A percentile compares a stretch with the other conserved stretches of the same genome.
Evolutionary conservation across 768 basidiomycete species (phyloP).

Genomic region (Lactifluus echinatus): DNA sequence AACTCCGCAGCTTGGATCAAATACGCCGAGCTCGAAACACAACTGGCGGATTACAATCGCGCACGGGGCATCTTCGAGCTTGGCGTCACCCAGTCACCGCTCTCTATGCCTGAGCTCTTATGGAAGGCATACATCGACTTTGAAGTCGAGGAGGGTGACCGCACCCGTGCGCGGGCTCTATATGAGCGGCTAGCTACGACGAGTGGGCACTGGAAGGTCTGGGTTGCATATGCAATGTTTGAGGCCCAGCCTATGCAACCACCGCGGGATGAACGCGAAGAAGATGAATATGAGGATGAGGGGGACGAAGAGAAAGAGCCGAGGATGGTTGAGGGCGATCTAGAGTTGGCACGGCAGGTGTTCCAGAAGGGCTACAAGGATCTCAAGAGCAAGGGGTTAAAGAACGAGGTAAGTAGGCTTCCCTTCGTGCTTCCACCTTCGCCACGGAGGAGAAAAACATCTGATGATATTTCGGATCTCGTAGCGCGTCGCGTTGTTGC

Average conservation of each 20-base stretch:
- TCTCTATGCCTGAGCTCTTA: conserved; percentile 91
- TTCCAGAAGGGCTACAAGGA: conserved; percentile 87
- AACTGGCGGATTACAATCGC: conserved; percentile 78
- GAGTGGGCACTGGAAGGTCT: conserved; percentile 94
- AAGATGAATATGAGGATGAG: conserved; percentile 48
- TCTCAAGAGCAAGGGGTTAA: conserved; percentile 69
- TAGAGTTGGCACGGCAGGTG: conserved; percentile 59
- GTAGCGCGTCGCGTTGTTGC: conserved; percentile 84
- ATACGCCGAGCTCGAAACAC: conserved; percentile 85
- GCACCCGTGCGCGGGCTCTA: conserved; percentile 70
- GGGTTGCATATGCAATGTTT: conserved; percentile 92
- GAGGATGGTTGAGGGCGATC: conserved; percentile 65
- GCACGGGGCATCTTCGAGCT: conserved; percentile 93
- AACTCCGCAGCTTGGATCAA: conserved; percentile 95
- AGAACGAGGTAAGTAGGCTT: conserved; percentile 61
- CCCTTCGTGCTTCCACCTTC: background rate
- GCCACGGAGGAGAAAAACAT: background rate
- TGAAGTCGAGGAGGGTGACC: conserved; percentile 89
- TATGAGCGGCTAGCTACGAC: conserved; percentile 82
- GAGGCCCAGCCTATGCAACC: conserved; percentile 72
- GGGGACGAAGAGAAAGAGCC: conserved; percentile 40
- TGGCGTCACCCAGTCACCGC: conserved; percentile 68
- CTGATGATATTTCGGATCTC: conserved; percentile 7
- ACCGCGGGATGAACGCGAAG: conserved; percentile 55
- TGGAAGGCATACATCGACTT: conserved; percentile 98